A percentile compares a stretch with the other conserved stretches of the same genome.
Conservation (phyloP, 768 basidiomycete genomes). For the Kwoniella heveanensis region DNA sequence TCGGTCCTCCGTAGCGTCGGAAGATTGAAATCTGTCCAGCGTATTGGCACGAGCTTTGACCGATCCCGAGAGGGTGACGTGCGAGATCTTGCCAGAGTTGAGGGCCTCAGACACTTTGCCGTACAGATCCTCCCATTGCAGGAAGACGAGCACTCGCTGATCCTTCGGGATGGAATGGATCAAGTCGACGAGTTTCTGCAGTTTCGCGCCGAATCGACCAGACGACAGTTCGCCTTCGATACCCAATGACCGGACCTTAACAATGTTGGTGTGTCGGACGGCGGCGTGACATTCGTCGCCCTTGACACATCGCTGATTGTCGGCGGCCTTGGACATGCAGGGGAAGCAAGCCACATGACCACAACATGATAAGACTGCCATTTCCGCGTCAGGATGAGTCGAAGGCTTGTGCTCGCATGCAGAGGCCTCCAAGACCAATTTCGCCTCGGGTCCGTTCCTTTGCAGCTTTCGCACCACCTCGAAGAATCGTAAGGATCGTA, state of each 20-base stretch:
- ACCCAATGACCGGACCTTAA: constrained; percentile 50
- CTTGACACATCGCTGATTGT: constrained; percentile 78
- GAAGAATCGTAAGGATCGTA: constrained; percentile 89
- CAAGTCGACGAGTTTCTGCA: constrained; percentile 66
- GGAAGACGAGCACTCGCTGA: constrained; percentile 86
- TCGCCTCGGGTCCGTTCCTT: constrained; percentile 63
- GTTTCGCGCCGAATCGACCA: constrained; percentile 54
- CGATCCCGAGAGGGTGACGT: constrained; percentile 77
- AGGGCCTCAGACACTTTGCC: constrained; percentile 86
- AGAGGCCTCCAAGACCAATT: constrained; percentile 58
- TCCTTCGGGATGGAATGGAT: constrained; percentile 75
- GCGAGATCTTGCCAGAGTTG: constrained; percentile 68
- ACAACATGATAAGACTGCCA: constrained; percentile 86
- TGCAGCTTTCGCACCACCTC: constrained; percentile 83
- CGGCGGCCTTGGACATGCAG: constrained; percentile 73
- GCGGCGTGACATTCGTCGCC: constrained; percentile 73
- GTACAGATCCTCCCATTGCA: constrained; percentile 94
- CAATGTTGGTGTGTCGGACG: constrained; percentile 62
- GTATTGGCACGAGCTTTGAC: constrained; percentile 77
- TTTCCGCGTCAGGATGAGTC: constrained; percentile 45
- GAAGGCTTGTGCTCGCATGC: constrained; percentile 59
- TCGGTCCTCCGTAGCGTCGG: constrained; percentile 63
- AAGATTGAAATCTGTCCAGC: constrained; percentile 81
- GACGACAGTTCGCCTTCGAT: constrained; percentile 46
- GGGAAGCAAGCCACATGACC: constrained; percentile 81